These are phyloP conservation scores for Lachancea sp. DNA, from an alignment of 805 yeast species.

Conservation along the genomic window DNA sequence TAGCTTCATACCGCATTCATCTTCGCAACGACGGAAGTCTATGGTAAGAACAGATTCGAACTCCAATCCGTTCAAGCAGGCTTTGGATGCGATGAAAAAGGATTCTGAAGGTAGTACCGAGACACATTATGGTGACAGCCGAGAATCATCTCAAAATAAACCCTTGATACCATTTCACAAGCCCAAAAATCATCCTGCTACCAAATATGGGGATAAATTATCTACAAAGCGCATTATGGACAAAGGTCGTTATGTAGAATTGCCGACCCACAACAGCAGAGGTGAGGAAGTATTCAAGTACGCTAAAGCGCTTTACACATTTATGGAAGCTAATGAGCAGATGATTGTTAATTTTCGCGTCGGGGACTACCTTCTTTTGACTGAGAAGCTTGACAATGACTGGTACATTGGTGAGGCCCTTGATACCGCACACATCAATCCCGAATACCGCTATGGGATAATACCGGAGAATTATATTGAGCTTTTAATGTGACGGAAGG, in stretches of 20 bases:
- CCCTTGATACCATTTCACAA: slow-evolving; percentile 7
- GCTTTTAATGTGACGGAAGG: slow-evolving; percentile 2
- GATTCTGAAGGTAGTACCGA: slow-evolving; percentile 4
- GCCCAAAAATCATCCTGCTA: not conserved
- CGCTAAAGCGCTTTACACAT: slow-evolving; percentile 31
- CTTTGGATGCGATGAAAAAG: slow-evolving; percentile 29
- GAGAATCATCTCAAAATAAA: not conserved
- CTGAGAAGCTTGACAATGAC: slow-evolving; percentile 28
- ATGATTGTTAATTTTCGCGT: slow-evolving; percentile 28
- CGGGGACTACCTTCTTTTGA: slow-evolving; percentile 28
- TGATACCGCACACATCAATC: slow-evolving; percentile 10
- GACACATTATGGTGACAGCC: not conserved
- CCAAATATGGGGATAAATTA: not conserved
- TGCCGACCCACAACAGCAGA: slow-evolving; percentile 23
- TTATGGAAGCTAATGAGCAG: slow-evolving; percentile 25
- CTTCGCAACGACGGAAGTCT: slow-evolving; percentile 24
- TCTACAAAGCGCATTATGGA: slow-evolving; percentile 13
- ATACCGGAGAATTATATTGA: slow-evolving; percentile 12
- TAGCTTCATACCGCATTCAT: not conserved
- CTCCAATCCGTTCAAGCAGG: slow-evolving; percentile 27
- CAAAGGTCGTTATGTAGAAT: slow-evolving; percentile 28
- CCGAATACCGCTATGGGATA: slow-evolving; percentile 10
- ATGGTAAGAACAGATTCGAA: slow-evolving; percentile 23
- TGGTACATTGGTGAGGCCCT: slow-evolving; percentile 34
- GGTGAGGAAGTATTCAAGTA: slow-evolving; percentile 27